Conservation (phyloP, 1,284 basidiomycete species). For the Microbotryum lychnidis-dioicae region DNA sequence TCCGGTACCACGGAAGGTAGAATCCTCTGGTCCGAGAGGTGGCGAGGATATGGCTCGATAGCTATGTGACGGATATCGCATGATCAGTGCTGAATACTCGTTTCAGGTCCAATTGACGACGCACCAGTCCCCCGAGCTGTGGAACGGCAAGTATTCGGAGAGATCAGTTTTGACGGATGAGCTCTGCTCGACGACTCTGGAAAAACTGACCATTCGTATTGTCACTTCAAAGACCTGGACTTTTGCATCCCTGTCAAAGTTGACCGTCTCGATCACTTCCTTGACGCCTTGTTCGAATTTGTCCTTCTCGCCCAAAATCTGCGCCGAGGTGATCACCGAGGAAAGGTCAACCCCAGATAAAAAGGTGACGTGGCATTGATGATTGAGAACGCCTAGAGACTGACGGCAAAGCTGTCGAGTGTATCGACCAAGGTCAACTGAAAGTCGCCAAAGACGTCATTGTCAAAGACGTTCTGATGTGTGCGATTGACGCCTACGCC, state of each 20-base stretch:
- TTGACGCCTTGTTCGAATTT: constrained; percentile 69
- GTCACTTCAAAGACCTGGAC: constrained; percentile 68
- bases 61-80: constrained; percentile 9
- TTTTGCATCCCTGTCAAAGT: constrained; percentile 61
- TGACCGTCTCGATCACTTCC: constrained; percentile 65
- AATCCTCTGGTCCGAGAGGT: constrained; percentile 42
- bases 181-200: too few species aligned
- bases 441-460: constrained; percentile 81
- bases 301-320: constrained; percentile 56
- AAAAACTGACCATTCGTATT: constrained; percentile 27
- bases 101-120: background rate
- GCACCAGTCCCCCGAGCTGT: constrained; percentile 59
- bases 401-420: constrained; percentile 63
- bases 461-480: constrained; percentile 46
- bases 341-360: background rate
- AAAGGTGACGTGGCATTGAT: background rate
- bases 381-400: background rate
- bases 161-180: constrained; percentile 60
- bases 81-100: background rate
- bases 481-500: constrained; percentile 69
- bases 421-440: constrained; percentile 72
- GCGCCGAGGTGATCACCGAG: background rate
- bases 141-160: constrained; percentile 40
- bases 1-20: constrained; percentile 40
- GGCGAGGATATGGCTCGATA: constrained; percentile 77